A percentile compares a stretch with the other conserved stretches of the same genome.
phyloP scores from a whole-genome alignment of 495 filamentous ascomycete genomes.

The Astrocystis sublimbata region DNA sequence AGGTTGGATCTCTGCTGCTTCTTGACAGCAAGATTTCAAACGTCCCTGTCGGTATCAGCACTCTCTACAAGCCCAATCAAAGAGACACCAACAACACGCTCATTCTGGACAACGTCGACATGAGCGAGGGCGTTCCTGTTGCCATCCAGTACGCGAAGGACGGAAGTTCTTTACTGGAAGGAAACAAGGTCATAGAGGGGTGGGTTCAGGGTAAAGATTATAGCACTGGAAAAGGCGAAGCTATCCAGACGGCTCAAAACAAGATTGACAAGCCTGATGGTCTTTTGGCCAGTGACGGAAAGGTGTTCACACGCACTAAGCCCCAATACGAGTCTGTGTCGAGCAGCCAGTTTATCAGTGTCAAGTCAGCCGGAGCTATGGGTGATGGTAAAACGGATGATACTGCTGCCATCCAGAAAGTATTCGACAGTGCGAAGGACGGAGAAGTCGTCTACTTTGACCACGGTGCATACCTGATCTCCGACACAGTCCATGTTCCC shows the following conservation, averaged over 20 bases:
- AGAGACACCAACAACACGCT: slow-evolving; percentile 73
- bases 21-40: slow-evolving; percentile 77
- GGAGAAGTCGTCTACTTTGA: slow-evolving; percentile 85
- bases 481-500: slow-evolving; percentile 80
- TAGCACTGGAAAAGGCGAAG: slow-evolving; percentile 40
- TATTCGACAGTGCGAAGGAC: slow-evolving; percentile 61
- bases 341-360: slow-evolving; percentile 65
- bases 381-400: slow-evolving; percentile 76
- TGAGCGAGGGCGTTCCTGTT: slow-evolving; percentile 51
- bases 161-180: slow-evolving; percentile 62
- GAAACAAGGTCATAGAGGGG: slow-evolving; percentile 67
- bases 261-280: slow-evolving; percentile 56
- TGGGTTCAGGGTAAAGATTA: slow-evolving; percentile 79
- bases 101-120: slow-evolving; percentile 84
- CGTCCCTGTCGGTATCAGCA: slow-evolving; percentile 71
- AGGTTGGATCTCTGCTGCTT: slow-evolving; percentile 77
- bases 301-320: slow-evolving; percentile 65
- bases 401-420: slow-evolving; percentile 67
- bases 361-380: slow-evolving; percentile 74
- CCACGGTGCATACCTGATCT: slow-evolving; percentile 85
- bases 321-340: slow-evolving; percentile 70
- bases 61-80: slow-evolving; percentile 64
- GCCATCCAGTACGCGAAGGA: slow-evolving; percentile 60
- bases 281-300: slow-evolving; percentile 57
- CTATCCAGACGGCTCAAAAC: slow-evolving; percentile 52